These are phyloP conservation scores for Exsudoporus frostii DNA, from an alignment of 768 basidiomycete genomes.

Conservation along the genomic window DNA sequence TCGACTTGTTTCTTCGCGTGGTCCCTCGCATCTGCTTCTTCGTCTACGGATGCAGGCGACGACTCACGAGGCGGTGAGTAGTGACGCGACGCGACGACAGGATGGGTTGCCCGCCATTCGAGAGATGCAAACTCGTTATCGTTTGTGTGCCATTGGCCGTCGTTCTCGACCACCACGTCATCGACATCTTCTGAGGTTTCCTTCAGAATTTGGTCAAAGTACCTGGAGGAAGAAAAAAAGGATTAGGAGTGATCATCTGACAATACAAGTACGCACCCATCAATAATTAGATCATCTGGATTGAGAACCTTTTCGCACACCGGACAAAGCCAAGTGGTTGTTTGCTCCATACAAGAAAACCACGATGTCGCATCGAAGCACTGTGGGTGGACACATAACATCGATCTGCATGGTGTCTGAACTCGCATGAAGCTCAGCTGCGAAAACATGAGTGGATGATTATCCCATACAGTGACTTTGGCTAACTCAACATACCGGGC, in stretches of 20 bases:
- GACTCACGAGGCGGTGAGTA: constrained; percentile 29
- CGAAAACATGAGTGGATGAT: neutral
- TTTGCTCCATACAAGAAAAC: constrained; percentile 94
- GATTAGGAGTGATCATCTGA: neutral
- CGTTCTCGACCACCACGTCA: constrained; percentile 89
- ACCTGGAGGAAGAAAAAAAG: constrained; percentile 48
- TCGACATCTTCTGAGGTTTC: constrained; percentile 77
- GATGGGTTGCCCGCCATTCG: constrained; percentile 63
- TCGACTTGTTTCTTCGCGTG: constrained; percentile 51
- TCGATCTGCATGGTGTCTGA: constrained; percentile 79
- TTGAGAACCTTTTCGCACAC: constrained; percentile 82
- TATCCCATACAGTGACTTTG: neutral
- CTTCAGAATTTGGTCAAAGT: constrained; percentile 82
- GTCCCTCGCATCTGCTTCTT: constrained; percentile 34
- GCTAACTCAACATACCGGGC: constrained; percentile 63
- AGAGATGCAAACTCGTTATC: constrained; percentile 81
- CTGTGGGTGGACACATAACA: constrained; percentile 83
- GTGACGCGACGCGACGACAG: constrained; percentile 27
- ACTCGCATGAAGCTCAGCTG: constrained; percentile 88
- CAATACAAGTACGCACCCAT: constrained; percentile 59
- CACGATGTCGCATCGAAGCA: constrained; percentile 96
- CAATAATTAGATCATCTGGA: constrained; percentile 81
- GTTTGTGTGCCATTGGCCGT: constrained; percentile 93
- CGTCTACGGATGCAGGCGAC: constrained; percentile 29
- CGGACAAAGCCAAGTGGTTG: constrained; percentile 94